A percentile compares a stretch with the other conserved stretches of the same genome.
Conservation (phyloP, 1,284 basidiomycete species). For the Fomitopsis betulina region DNA sequence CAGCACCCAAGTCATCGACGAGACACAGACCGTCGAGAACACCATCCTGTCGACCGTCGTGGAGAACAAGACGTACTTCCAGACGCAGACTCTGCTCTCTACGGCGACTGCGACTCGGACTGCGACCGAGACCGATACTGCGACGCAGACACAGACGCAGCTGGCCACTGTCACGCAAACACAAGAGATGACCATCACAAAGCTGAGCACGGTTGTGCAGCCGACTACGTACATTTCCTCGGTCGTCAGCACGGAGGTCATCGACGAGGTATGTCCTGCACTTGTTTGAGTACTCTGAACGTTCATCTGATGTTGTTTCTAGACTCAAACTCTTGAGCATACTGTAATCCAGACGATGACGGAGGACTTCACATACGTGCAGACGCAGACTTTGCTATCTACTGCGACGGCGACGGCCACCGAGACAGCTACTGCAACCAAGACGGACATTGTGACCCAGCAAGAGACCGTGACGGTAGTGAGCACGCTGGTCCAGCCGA, state of each 20-base stretch:
- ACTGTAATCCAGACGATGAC: slow-evolving; percentile 41
- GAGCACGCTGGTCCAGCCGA: slow-evolving; percentile 31
- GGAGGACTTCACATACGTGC: slow-evolving; percentile 39
- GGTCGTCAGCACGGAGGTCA: slow-evolving; percentile 51
- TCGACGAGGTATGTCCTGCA: slow-evolving; percentile 41
- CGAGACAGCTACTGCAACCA: slow-evolving; percentile 29
- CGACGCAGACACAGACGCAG: slow-evolving; percentile 29
- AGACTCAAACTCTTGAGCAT: slow-evolving; percentile 53
- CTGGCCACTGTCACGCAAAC: background rate
- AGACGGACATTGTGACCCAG: slow-evolving; percentile 30
- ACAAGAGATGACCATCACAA: slow-evolving; percentile 23
- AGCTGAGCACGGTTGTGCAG: slow-evolving; percentile 25
- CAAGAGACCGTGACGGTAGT: slow-evolving; percentile 25
- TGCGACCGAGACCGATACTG: slow-evolving; percentile 34
- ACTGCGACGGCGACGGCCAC: slow-evolving; percentile 29
- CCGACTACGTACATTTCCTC: slow-evolving; percentile 51
- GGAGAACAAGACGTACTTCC: slow-evolving; percentile 16
- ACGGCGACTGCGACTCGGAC: slow-evolving; percentile 41
- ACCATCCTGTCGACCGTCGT: slow-evolving; percentile 19
- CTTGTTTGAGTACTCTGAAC: background rate
- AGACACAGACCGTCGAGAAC: slow-evolving; percentile 32
- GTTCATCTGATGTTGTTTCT: background rate
- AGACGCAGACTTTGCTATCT: slow-evolving; percentile 37
- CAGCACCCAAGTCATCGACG: slow-evolving; percentile 55
- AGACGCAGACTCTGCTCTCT: slow-evolving; percentile 37